These are phyloP conservation scores for Pyrenophora tritici-repentis DNA, from an alignment of 2,329 filamentous ascomycete genomes.

Conservation along the genomic window DNA sequence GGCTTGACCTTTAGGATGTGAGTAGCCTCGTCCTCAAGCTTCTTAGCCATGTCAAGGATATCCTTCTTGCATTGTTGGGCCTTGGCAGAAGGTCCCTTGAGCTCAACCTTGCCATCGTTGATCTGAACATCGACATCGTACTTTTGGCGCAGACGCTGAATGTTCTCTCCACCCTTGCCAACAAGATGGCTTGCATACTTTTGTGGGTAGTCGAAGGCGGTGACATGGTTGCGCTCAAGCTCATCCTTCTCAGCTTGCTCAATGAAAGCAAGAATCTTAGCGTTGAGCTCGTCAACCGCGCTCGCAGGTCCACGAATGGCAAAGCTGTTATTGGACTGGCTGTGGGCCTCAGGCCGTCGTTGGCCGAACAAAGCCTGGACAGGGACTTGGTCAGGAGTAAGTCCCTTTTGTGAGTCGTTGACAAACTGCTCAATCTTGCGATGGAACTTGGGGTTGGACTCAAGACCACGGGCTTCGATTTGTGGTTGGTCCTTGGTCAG, in stretches of 20 bases:
- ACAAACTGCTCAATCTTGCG: conserved; percentile 67
- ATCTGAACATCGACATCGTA: conserved; percentile 83
- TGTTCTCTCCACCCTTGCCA: conserved; percentile 69
- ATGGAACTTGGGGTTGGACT: conserved; percentile 64
- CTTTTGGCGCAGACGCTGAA: conserved; percentile 70
- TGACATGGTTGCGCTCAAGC: conserved; percentile 85
- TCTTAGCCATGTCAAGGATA: conserved; percentile 77
- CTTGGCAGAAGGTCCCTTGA: conserved; percentile 95
- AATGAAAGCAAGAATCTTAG: conserved; percentile 78
- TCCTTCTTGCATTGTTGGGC: conserved; percentile 83
- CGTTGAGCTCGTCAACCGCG: conserved; percentile 71
- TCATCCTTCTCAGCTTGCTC: conserved; percentile 90
- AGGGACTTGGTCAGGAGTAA: conserved; percentile 58
- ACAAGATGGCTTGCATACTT: conserved; percentile 89
- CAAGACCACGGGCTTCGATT: conserved; percentile 59
- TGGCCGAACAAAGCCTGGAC: conserved; percentile 60
- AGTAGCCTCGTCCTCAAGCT: conserved; percentile 88
- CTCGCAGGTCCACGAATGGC: conserved; percentile 77
- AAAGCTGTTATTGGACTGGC: conserved; percentile 61
- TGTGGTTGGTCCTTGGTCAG: conserved; percentile 60
- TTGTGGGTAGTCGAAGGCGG: conserved; percentile 90
- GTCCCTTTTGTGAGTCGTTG: conserved; percentile 59
- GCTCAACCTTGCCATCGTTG: conserved; percentile 89
- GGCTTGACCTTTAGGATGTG: conserved; percentile 88
- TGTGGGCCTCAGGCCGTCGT: conserved; percentile 53